Evolutionary conservation across 345 rosid genomes (phyloP).

Genomic region (Gossypium sturtianum): DNA sequence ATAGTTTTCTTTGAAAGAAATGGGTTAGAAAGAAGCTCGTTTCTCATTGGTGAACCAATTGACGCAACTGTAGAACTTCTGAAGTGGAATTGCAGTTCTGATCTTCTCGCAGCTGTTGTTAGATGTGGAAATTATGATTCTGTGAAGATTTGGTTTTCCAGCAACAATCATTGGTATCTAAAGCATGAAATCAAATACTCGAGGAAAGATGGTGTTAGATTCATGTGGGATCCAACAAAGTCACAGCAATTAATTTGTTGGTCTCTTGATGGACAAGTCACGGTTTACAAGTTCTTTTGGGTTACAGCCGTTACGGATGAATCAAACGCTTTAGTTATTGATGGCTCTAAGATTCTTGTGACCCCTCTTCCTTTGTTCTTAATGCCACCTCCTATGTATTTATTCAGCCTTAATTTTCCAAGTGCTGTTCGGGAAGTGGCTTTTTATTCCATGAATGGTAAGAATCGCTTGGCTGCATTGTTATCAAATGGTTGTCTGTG

Average conservation of each 20-base stretch:
- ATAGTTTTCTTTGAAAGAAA: constrained; percentile 81
- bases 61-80: constrained; percentile 48
- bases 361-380: constrained; percentile 78
- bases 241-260: constrained; percentile 77
- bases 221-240: constrained; percentile 97
- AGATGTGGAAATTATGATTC: constrained; percentile 53
- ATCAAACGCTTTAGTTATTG: constrained; percentile 77
- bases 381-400: constrained; percentile 86
- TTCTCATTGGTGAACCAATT: constrained; percentile 44
- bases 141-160: constrained; percentile 72
- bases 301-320: constrained; percentile 68
- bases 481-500: constrained; percentile 70
- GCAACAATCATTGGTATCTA: constrained; percentile 91
- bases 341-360: constrained; percentile 63
- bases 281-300: constrained; percentile 67
- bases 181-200: constrained; percentile 74
- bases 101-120: constrained; percentile 75
- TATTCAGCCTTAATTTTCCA: constrained; percentile 66
- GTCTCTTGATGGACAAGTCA: constrained; percentile 69
- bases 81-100: constrained; percentile 90
- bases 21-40: constrained; percentile 77
- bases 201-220: constrained; percentile 52
- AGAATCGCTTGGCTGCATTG: constrained; percentile 58
- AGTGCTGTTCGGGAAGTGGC: constrained; percentile 59
- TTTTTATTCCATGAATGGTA: constrained; percentile 51